Evolutionary conservation across 805 yeast genomes (phyloP).

Genomic region (Saturnispora serradocipensis): DNA sequence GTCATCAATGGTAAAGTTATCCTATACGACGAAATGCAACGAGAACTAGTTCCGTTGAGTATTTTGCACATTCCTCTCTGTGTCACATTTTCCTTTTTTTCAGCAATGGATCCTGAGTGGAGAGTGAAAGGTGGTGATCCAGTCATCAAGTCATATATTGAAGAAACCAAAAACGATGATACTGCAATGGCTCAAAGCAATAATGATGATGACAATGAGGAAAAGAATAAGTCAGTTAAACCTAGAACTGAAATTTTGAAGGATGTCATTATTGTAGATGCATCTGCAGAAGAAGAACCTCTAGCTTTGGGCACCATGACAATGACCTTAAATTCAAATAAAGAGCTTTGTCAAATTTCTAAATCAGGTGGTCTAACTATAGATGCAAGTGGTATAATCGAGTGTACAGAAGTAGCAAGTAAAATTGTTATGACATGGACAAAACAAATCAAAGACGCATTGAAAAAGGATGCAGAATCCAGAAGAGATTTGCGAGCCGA

Average conservation of each 20-base stretch:
- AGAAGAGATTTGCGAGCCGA: constrained; percentile 18
- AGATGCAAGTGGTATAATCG: constrained; percentile 59
- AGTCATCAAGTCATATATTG: constrained; percentile 2
- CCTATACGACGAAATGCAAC: constrained; percentile 63
- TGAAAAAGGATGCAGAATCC: constrained; percentile 42
- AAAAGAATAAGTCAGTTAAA: neutral
- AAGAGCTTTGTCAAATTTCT: constrained; percentile 82
- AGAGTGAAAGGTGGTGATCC: constrained; percentile 48
- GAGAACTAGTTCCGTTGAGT: constrained; percentile 81
- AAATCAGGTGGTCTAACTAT: constrained; percentile 88
- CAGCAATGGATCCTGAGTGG: constrained; percentile 54
- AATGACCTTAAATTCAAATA: constrained; percentile 78
- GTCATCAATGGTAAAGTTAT: constrained; percentile 51
- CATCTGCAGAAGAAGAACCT: constrained; percentile 67
- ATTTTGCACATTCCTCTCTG: constrained; percentile 86
- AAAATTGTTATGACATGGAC: constrained; percentile 55
- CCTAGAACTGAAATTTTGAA: constrained; percentile 32
- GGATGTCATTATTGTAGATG: constrained; percentile 65
- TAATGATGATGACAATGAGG: neutral
- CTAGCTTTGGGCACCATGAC: constrained; percentile 73
- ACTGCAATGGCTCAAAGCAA: neutral
- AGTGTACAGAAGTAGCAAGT: constrained; percentile 61
- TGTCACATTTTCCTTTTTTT: constrained; percentile 79
- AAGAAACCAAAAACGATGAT: constrained; percentile 5
- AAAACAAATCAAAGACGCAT: constrained; percentile 44